Percentiles rank a stretch among this genome's conserved stretches.
Evolutionary conservation across 2,329 filamentous ascomycete species (phyloP).

Genomic region (Elsinoe ampelina): DNA sequence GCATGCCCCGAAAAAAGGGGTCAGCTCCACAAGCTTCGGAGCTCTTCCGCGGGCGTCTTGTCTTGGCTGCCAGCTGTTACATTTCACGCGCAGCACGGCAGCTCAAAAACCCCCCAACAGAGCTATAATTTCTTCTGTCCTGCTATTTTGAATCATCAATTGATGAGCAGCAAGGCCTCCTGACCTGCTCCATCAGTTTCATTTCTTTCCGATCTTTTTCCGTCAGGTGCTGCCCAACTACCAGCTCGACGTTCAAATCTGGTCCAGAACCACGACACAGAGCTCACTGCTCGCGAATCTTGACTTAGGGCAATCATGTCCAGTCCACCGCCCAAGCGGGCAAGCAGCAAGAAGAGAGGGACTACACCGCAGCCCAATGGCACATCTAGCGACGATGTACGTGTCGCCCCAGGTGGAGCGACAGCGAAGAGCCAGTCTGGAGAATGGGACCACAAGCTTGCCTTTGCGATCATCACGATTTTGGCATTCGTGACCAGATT

Average conservation of each 20-base stretch:
- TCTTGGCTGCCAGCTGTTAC: constrained; percentile 9
- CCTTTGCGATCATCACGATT: constrained; percentile 64
- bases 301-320: neutral
- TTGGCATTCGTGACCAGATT: constrained; percentile 88
- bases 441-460: constrained; percentile 78
- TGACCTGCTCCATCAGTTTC: neutral
- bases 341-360: constrained; percentile 15
- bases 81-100: too few relatives aligned
- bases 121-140: too few relatives aligned
- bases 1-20: neutral
- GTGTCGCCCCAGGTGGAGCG: constrained; percentile 32
- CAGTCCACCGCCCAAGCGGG: constrained; percentile 14
- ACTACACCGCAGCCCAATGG: constrained; percentile 17
- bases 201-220: neutral
- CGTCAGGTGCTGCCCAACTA: too few relatives aligned
- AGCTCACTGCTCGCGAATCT: too few relatives aligned
- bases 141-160: neutral
- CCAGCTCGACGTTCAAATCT: neutral
- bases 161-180: neutral
- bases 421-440: constrained; percentile 24
- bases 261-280: too few relatives aligned
- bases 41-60: constrained; percentile 1
- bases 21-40: neutral
- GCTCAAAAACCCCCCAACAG: too few relatives aligned
- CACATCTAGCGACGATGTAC: constrained; percentile 31